These are phyloP conservation scores for Paecilomyces niveus DNA, from an alignment of 2,329 filamentous ascomycete species.

Conservation along the genomic window DNA sequence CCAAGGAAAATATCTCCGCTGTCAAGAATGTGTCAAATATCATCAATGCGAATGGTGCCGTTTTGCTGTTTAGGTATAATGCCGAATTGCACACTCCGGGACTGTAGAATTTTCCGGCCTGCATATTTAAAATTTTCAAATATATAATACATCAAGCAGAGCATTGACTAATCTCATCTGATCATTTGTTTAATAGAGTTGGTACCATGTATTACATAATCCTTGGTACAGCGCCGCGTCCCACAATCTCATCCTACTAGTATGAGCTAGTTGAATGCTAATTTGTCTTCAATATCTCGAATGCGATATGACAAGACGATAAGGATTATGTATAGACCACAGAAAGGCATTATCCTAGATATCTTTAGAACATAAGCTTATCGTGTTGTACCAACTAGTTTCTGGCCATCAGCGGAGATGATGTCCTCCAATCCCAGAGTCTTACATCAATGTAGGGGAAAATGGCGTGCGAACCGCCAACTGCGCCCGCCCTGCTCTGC, in stretches of 20 bases:
- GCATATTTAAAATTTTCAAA: too few relatives aligned
- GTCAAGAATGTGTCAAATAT: too few relatives aligned
- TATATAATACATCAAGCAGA: too few relatives aligned
- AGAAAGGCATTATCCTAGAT: background rate
- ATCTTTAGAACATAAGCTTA: background rate
- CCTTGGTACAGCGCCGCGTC: background rate
- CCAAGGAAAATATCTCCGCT: too few relatives aligned
- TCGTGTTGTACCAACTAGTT: background rate
- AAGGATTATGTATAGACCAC: background rate
- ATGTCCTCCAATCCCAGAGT: background rate
- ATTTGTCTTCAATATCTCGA: slow-evolving; percentile 11
- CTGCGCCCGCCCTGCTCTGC: background rate
- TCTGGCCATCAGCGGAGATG: background rate
- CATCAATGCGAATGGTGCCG: too few relatives aligned
- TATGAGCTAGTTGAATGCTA: slow-evolving; percentile 14
- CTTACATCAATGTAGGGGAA: background rate
- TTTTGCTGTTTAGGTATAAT: too few relatives aligned
- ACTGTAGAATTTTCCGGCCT: too few relatives aligned
- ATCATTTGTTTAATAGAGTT: too few relatives aligned
- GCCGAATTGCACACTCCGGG: too few relatives aligned
- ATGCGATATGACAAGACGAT: background rate
- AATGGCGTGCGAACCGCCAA: background rate
- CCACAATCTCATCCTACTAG: background rate
- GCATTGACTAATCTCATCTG: too few relatives aligned
- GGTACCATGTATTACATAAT: background rate